Evolutionary conservation across 305 asterid genomes (phyloP), one percentile per base, ranked within the genome.

Genomic region (Caryopteris hybrid): DNA sequence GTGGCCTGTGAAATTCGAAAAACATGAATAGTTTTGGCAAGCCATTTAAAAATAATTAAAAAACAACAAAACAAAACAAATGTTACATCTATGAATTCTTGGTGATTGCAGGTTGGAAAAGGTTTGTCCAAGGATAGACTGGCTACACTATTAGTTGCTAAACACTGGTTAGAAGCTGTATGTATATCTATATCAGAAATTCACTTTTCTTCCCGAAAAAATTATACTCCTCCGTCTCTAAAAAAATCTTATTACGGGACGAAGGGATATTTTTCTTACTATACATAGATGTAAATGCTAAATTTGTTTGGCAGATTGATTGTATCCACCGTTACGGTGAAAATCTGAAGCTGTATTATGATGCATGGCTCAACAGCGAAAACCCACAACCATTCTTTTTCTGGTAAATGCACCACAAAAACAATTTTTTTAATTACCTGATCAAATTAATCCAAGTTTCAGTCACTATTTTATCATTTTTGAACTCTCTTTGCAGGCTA

Each of bases 151-250:
- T 43, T 81, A 8, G 50, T 8, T 43, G 36, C 45, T 14, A 57
- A 59, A 31, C 65, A 31, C 54, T 78, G 79, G 80, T 51, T 78
- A 52, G 83, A 81, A 72, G 85, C 77, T 25, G 85, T 78, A 75
- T 64, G 85, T 68, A 10, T 0, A 3, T 60, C 20, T 17, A 18
- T 18, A 2, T 21, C 46, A 57, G 41, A 23, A 22, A 10, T 8
- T 12, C 5, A 4, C 6, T 4, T 16, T 14, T 25, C 10, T 50
- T 50, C 31, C 3, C 6, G 13, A 31, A 31, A 3, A 31, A 1
- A 31, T 0, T 3, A 5, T 4, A 31, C 5, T 31, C 5, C 6
- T 5, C 4, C 6, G 5, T 31, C 1, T 5, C 6, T 4, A 31
- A 3, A n/a, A n/a, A n/a, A n/a, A n/a, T 1, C 6, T 31, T 31